Conservation (phyloP, 345 rosid species). For the Aquilaria malaccensis region DNA sequence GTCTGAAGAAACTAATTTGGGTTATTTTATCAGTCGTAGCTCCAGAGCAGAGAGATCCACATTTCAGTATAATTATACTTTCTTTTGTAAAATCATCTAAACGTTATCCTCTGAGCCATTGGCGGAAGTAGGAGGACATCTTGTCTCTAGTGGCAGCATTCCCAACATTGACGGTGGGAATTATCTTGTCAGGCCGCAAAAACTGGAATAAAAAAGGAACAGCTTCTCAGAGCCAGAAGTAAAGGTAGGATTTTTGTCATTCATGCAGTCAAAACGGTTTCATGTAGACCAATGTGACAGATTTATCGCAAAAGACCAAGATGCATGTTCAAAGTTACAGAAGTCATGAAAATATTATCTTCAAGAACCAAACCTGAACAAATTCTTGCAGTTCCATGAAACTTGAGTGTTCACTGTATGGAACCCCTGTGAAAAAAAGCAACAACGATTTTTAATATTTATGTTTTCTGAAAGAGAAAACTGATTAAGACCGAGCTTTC, state of each 20-base stretch:
- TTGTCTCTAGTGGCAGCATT: constrained; percentile 56
- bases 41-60: too few relatives aligned
- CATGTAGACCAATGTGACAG: too few relatives aligned
- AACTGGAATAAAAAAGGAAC: constrained; percentile 35
- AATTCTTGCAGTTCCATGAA: constrained; percentile 67
- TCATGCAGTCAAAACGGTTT: constrained; percentile 1
- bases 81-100: neutral
- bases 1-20: too few relatives aligned
- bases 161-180: constrained; percentile 66
- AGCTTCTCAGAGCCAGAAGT: neutral
- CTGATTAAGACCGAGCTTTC: too few relatives aligned
- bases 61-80: neutral
- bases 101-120: constrained; percentile 50
- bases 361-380: constrained; percentile 45
- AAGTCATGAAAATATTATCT: neutral
- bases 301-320: too few relatives aligned
- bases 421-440: constrained; percentile 45
- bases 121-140: constrained; percentile 62
- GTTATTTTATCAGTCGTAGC: too few relatives aligned
- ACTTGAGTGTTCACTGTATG: constrained; percentile 83
- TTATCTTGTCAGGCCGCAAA: constrained; percentile 61
- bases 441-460: too few relatives aligned
- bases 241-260: too few relatives aligned
- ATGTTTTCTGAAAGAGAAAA: too few relatives aligned
- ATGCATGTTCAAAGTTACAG: neutral